Conservation (phyloP, 1,284 basidiomycete genomes). For the Ustilago vetiveriae region DNA sequence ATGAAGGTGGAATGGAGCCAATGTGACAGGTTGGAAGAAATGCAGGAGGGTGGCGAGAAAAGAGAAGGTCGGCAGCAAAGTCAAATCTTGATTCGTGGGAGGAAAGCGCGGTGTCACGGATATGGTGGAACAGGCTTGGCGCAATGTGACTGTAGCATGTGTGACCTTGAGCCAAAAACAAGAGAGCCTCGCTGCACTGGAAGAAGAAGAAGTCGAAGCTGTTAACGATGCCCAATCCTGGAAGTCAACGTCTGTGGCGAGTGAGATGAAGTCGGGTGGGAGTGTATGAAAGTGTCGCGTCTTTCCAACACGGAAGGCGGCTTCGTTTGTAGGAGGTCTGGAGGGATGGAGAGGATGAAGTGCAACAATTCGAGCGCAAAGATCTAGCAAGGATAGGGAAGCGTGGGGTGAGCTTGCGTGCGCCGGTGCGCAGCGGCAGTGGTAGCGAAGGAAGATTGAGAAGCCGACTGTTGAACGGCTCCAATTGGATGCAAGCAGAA, state of each 20-base stretch:
- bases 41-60: conserved; percentile 10
- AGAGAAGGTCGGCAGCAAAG: conserved; percentile 8
- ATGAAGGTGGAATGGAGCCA: conserved; percentile 6
- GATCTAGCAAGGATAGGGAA: neutral
- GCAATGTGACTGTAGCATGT: conserved; percentile 29
- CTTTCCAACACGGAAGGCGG: neutral
- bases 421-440: conserved; percentile 1
- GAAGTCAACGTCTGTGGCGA: too few species aligned
- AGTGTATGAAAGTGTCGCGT: too few species aligned
- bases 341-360: neutral
- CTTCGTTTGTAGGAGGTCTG: too few species aligned
- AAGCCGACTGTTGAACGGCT: conserved; percentile 11
- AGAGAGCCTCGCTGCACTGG: neutral
- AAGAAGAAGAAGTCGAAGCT: neutral
- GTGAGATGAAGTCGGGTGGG: conserved; percentile 27
- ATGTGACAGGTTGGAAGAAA: conserved; percentile 31
- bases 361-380: conserved; percentile 1
- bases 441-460: neutral
- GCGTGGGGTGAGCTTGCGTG: neutral
- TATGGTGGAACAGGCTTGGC: conserved; percentile 15
- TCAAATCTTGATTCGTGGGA: conserved; percentile 18
- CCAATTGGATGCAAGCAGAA: neutral
- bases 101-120: conserved; percentile 9
- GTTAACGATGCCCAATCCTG: neutral
- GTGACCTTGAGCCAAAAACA: conserved; percentile 17